A percentile compares a stretch with the other conserved stretches of the same genome.
These are phyloP conservation scores for Parascedosporium putredinis DNA, from an alignment of 2,329 filamentous ascomycete genomes.

Conservation along the genomic window DNA sequence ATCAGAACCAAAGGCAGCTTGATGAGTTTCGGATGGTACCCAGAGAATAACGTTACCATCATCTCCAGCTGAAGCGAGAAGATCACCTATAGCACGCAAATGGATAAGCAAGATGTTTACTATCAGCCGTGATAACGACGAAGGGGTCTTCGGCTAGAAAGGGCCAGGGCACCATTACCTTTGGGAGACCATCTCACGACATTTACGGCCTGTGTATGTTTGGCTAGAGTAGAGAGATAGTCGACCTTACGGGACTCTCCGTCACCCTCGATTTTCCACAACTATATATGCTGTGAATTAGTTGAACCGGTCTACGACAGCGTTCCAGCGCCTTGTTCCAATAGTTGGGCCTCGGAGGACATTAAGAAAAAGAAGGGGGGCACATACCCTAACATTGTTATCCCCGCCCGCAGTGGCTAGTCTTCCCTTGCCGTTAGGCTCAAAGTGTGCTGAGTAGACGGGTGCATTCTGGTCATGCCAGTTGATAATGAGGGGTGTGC, in stretches of 20 bases:
- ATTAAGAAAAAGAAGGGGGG: too few species aligned
- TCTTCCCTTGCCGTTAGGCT: slow-evolving; percentile 81
- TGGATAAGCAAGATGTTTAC: background rate
- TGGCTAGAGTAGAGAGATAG: slow-evolving; percentile 82
- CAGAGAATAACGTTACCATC: slow-evolving; percentile 95
- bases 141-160: too few species aligned
- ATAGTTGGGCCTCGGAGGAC: too few species aligned
- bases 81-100: slow-evolving; percentile 54
- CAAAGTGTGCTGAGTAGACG: slow-evolving; percentile 96
- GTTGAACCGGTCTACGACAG: too few species aligned
- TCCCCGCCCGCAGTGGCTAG: slow-evolving; percentile 92
- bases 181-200: slow-evolving; percentile 93
- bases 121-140: too few species aligned
- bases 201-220: slow-evolving; percentile 96
- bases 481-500: slow-evolving; percentile 89
- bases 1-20: slow-evolving; percentile 68
- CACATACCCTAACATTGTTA: slow-evolving; percentile 76
- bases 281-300: too few species aligned
- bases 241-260: slow-evolving; percentile 83
- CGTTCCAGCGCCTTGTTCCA: too few species aligned
- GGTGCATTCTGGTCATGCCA: slow-evolving; percentile 98
- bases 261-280: slow-evolving; percentile 82
- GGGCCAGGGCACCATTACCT: slow-evolving; percentile 46
- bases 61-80: slow-evolving; percentile 88
- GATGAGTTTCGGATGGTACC: slow-evolving; percentile 74